phyloP scores from a whole-genome alignment of 2,329 filamentous ascomycete species.

The Exutisphaerella laricina region DNA sequence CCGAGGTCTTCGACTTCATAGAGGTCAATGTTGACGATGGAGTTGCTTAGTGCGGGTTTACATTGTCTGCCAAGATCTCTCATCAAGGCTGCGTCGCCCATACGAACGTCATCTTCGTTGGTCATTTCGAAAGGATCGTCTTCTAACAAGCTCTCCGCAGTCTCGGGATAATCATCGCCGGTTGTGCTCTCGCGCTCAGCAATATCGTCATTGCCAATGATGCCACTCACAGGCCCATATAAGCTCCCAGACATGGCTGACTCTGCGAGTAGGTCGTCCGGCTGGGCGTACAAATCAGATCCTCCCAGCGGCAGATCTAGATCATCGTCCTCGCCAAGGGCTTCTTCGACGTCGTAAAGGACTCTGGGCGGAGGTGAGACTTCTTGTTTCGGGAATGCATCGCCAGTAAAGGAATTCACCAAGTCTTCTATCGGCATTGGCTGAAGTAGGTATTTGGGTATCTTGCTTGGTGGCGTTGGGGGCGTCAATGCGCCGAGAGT shows the following conservation, averaged over 20 bases:
- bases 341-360: conserved; percentile 32
- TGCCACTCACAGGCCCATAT: conserved; percentile 31
- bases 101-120: conserved; percentile 23
- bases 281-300: conserved; percentile 17
- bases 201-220: conserved; percentile 23
- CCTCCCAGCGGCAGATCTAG: conserved; percentile 27
- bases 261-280: conserved; percentile 37
- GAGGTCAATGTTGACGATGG: conserved; percentile 24
- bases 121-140: conserved; percentile 37
- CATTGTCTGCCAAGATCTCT: conserved; percentile 30
- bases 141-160: conserved; percentile 34
- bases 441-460: conserved; percentile 79
- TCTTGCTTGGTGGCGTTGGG: conserved; percentile 73
- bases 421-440: conserved; percentile 82
- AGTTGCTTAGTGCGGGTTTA: conserved; percentile 14
- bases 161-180: conserved; percentile 25
- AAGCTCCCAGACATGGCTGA: conserved; percentile 31
- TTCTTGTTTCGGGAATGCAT: conserved; percentile 63
- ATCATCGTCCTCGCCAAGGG: conserved; percentile 28
- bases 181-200: conserved; percentile 18
- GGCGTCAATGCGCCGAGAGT: conserved; percentile 75
- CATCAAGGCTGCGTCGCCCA: conserved; percentile 31
- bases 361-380: conserved; percentile 51
- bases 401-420: conserved; percentile 81
- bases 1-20: conserved; percentile 33